phyloP scores from a whole-genome alignment of 1,284 basidiomycete genomes.

The Caloboletus firmus region DNA sequence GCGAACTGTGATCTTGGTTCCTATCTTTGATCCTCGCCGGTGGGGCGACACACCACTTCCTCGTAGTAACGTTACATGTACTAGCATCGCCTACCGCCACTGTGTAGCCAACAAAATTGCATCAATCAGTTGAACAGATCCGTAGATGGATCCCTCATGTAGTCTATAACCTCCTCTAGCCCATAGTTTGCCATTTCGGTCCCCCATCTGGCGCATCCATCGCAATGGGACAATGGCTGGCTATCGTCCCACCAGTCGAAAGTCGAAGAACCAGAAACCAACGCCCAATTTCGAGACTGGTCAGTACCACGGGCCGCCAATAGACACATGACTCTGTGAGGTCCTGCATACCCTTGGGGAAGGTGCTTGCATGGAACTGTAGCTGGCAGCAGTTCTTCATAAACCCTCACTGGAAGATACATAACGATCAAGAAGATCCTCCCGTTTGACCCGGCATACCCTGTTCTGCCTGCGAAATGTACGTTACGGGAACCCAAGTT shows the following conservation, averaged over 20 bases:
- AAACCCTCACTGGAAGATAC: constrained; percentile 58
- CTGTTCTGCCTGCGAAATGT: constrained; percentile 78
- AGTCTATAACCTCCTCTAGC: constrained; percentile 2
- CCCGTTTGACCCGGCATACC: constrained; percentile 80
- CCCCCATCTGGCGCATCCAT: not conserved
- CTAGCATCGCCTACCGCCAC: constrained; percentile 9
- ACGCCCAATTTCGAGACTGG: constrained; percentile 71
- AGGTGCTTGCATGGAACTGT: constrained; percentile 78
- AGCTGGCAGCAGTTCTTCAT: constrained; percentile 66
- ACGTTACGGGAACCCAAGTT: constrained; percentile 79
- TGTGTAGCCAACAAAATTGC: constrained; percentile 7
- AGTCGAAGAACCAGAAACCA: constrained; percentile 35
- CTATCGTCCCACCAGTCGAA: constrained; percentile 15
- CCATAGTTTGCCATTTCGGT: not conserved
- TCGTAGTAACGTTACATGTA: not conserved
- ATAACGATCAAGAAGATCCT: constrained; percentile 84
- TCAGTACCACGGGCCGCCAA: constrained; percentile 30
- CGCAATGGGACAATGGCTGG: no score
- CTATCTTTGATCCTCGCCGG: constrained; percentile 17
- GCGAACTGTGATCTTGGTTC: constrained; percentile 6
- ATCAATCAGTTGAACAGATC: constrained; percentile 14
- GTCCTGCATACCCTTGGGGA: constrained; percentile 74
- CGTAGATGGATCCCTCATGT: not conserved
- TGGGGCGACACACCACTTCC: constrained; percentile 3
- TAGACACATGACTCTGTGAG: constrained; percentile 55